These are phyloP conservation scores for Kodamaea nitidulidarum DNA, from an alignment of 805 yeast species.

Conservation along the genomic window DNA sequence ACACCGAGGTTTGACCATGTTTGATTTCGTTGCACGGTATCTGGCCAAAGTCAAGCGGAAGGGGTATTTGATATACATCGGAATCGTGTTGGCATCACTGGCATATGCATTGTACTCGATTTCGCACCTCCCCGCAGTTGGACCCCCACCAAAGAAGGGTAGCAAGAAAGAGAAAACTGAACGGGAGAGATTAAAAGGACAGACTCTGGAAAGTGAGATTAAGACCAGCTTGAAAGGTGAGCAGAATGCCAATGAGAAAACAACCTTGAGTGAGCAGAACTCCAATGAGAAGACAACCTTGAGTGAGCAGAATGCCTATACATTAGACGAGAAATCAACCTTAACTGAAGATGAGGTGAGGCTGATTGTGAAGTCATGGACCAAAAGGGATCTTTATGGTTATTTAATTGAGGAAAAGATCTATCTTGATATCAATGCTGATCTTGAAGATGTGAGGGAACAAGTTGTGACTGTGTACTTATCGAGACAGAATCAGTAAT, in stretches of 20 bases:
- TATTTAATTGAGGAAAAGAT: conserved; percentile 14
- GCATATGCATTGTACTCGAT: conserved; percentile 24
- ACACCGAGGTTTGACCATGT: no score
- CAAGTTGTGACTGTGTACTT: conserved; percentile 13
- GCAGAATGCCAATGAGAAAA: no score
- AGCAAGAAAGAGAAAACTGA: conserved; percentile 5
- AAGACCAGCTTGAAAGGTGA: no score
- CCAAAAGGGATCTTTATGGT: conserved; percentile 15
- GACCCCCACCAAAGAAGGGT: conserved; percentile 11
- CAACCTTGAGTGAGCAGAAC: no score
- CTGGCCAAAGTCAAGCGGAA: conserved; percentile 29
- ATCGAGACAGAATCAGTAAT: not conserved
- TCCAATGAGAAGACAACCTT: no score
- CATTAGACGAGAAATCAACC: not conserved
- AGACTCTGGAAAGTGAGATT: not conserved
- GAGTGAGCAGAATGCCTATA: no score
- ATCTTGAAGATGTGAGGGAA: conserved; percentile 11
- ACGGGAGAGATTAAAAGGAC: not conserved
- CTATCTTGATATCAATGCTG: conserved; percentile 19
- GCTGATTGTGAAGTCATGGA: conserved; percentile 14
- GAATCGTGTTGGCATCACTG: conserved; percentile 27
- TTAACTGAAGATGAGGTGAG: not conserved
- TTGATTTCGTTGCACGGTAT: conserved; percentile 27
- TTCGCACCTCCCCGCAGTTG: conserved; percentile 14
- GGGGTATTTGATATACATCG: conserved; percentile 33